A percentile compares a stretch with the other conserved stretches of the same genome.
Evolutionary conservation across 2,329 filamentous ascomycete genomes (phyloP).

Genomic region (Metarhizium brunneum): DNA sequence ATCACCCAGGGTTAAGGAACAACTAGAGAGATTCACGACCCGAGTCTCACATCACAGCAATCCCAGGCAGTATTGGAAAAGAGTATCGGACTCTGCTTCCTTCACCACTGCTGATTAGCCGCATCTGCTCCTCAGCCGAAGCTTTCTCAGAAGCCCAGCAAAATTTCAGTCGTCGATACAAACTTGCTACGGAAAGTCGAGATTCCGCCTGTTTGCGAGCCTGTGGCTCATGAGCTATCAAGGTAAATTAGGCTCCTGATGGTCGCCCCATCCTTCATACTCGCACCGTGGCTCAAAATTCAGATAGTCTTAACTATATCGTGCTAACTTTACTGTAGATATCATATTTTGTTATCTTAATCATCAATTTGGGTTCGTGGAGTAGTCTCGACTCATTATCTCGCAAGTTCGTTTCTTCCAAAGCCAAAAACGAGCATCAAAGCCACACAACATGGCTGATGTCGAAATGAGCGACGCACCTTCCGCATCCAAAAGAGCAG

Average conservation of each 20-base stretch:
- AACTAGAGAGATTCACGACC: no score
- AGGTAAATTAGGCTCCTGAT: neutral
- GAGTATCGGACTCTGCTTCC: no score
- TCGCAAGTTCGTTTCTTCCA: neutral
- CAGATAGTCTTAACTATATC: neutral
- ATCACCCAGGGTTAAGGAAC: no score
- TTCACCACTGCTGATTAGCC: no score
- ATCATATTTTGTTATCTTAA: neutral
- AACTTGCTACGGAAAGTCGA: neutral
- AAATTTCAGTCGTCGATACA: neutral
- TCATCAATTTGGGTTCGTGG: neutral
- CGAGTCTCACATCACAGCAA: no score
- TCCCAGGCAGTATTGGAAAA: no score
- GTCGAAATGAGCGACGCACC: slow-evolving; percentile 92
- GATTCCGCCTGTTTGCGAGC: neutral
- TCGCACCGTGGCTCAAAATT: neutral
- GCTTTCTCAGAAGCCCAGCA: no score
- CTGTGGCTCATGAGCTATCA: neutral
- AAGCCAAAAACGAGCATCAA: neutral
- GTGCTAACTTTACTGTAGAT: neutral
- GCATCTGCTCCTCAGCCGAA: no score
- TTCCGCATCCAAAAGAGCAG: slow-evolving; percentile 45
- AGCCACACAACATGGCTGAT: slow-evolving; percentile 64
- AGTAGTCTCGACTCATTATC: neutral
- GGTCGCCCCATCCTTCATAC: neutral